Base-by-base conservation (phyloP, 2,329 filamentous ascomycete genomes). In the Hypoxylon sp. region DNA sequence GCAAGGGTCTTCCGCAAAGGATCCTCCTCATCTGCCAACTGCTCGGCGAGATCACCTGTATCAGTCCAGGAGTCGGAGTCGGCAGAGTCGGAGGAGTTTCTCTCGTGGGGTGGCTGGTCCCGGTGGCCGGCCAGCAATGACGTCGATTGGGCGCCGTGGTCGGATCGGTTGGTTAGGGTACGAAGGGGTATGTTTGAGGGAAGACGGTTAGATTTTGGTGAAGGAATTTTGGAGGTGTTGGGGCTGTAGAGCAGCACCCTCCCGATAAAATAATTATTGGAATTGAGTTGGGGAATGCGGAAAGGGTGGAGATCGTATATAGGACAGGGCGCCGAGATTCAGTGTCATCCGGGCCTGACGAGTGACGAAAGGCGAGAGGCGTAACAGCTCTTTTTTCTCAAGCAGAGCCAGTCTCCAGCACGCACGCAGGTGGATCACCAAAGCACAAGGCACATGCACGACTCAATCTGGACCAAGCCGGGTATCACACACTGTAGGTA, bases 11-110 rank as follows among this genome's bases (percentile, higher is more conserved):
- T 86, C 71, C 87, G 89, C 70, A 97, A 84, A 62, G 93, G 92
- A 77, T 97, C 92, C 79, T 94, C 88, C 74, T 89, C 88, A 82
- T 91, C 90, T 73, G 87, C 91, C 72, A 94, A 85, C 84, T 96
- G 94, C 81, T 97, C 94, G 74, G 92, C 93, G 73, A 98, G 87
- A 79, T 98, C 95, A 75, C 93, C 94, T 46, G 94, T 97, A 79
- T 97, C 93, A 75, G 92, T 94, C 93, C 93, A 97, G 72, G 91
- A 88, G 73, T 90, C 87, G 64, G 88, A 91, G 77, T 84, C 82
- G 68, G 86, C 87, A 73, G 84, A 85, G 74, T 79, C 79, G 70
- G 77, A 79, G 71, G 75, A 79, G 70, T 82, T 85, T 75, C 77
- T 77, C 71, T 80, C 78, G 74, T 79, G 78, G 73, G 76, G 76